A percentile compares a stretch with the other conserved stretches of the same genome.
Conservation (phyloP, 2,329 filamentous ascomycete genomes). For the Emmonsia crescens region DNA sequence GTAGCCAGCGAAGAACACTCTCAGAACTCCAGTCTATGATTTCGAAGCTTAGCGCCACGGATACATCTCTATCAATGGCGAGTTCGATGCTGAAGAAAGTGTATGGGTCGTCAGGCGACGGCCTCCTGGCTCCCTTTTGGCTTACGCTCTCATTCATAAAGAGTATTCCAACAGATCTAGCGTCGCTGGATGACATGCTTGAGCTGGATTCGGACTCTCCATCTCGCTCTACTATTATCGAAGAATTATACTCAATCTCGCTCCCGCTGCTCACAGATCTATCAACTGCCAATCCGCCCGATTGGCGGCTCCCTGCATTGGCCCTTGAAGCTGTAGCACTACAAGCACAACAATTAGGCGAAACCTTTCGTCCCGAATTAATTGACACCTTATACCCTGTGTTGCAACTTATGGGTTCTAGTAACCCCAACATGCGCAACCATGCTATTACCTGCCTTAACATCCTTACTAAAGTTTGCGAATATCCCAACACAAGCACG, state of each 20-base stretch:
- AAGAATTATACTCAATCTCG: conserved; percentile 36
- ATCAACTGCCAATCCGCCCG: conserved; percentile 31
- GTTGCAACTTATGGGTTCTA: conserved; percentile 74
- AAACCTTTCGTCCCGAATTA: conserved; percentile 68
- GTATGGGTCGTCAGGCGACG: conserved; percentile 46
- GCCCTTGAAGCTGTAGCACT: conserved; percentile 72
- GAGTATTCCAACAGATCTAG: conserved; percentile 40
- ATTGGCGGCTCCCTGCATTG: conserved; percentile 67
- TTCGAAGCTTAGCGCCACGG: conserved; percentile 42
- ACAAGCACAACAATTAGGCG: conserved; percentile 55
- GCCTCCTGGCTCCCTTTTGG: conserved; percentile 66
- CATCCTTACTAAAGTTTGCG: conserved; percentile 62
- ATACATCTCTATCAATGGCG: conserved; percentile 42
- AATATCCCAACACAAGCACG: conserved; percentile 61
- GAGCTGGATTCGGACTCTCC: conserved; percentile 33
- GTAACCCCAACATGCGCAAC: conserved; percentile 54
- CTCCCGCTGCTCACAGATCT: conserved; percentile 30
- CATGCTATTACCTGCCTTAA: conserved; percentile 81
- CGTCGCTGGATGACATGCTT: conserved; percentile 56
- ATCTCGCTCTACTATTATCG: conserved; percentile 26
- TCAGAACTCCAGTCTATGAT: conserved; percentile 49
- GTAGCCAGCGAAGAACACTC: conserved; percentile 57
- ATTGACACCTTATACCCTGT: conserved; percentile 87
- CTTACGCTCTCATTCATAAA: conserved; percentile 62
- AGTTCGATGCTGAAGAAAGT: conserved; percentile 55